phyloP scores from a whole-genome alignment of 345 rosid species.

The Salix arbutifolia region DNA sequence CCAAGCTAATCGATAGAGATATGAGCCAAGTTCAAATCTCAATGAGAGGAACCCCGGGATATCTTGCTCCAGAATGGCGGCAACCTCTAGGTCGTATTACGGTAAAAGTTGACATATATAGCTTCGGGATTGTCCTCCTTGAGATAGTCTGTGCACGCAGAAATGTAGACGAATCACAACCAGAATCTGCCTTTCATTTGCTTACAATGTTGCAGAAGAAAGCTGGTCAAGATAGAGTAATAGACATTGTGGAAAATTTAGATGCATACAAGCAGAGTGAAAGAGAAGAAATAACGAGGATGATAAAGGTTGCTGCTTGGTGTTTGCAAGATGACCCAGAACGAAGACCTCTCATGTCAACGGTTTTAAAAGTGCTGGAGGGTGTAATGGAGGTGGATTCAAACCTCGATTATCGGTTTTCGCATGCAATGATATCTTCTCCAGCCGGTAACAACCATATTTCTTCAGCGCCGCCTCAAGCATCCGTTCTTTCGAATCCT shows the following conservation, averaged over 20 bases:
- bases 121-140: conserved; percentile 11
- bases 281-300: not conserved
- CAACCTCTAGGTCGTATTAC: not conserved
- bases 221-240: not conserved
- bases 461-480: not conserved
- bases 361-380: not conserved
- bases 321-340: not conserved
- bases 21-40: not conserved
- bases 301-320: conserved; percentile 2
- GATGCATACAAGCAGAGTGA: not conserved
- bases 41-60: conserved; percentile 19
- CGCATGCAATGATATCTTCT: not conserved
- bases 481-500: not conserved
- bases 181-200: not conserved
- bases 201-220: not conserved
- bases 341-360: not conserved
- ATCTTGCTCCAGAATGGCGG: conserved; percentile 14
- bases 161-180: not conserved
- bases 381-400: not conserved
- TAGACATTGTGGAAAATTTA: not conserved
- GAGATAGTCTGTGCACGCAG: not conserved
- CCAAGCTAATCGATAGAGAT: not conserved
- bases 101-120: conserved; percentile 14
- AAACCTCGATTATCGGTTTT: not conserved
- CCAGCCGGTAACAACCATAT: not conserved